These are phyloP conservation scores for Flaveria sonorensis DNA, from an alignment of 129 eudicot species.

Conservation along the genomic window DNA sequence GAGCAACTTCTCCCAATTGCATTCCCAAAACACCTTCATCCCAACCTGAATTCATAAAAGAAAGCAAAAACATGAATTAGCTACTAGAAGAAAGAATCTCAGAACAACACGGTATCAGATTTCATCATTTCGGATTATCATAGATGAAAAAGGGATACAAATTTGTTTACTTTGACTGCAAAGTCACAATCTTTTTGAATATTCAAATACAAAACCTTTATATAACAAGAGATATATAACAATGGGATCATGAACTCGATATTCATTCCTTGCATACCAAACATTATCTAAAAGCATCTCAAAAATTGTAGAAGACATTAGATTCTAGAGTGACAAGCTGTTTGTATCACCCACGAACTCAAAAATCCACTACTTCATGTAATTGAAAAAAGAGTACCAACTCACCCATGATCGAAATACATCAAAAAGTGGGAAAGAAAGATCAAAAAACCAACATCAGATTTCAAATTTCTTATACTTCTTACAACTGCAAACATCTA, in stretches of 20 bases:
- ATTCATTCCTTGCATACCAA: background rate
- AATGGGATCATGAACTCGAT: background rate
- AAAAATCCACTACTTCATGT: background rate
- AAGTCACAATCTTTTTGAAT: background rate
- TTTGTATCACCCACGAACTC: too few relatives aligned
- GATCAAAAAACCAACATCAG: background rate
- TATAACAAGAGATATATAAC: background rate
- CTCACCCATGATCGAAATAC: background rate
- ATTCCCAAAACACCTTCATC: constrained; percentile 98
- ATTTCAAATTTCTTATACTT: background rate
- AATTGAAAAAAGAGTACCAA: background rate
- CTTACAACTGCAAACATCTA: background rate
- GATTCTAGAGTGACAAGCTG: background rate
- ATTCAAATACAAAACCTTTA: background rate
- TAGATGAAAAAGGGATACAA: background rate
- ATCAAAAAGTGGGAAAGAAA: background rate
- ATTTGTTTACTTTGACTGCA: background rate
- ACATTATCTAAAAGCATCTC: background rate
- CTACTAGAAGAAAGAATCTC: background rate
- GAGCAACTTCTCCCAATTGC: constrained; percentile 99
- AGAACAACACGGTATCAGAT: background rate
- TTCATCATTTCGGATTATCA: background rate
- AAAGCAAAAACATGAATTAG: background rate
- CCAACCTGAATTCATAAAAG: constrained; percentile 63
- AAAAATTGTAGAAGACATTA: background rate